phyloP scores from a whole-genome alignment of 495 filamentous ascomycete genomes.

The Saxophila tyrrhenica region DNA sequence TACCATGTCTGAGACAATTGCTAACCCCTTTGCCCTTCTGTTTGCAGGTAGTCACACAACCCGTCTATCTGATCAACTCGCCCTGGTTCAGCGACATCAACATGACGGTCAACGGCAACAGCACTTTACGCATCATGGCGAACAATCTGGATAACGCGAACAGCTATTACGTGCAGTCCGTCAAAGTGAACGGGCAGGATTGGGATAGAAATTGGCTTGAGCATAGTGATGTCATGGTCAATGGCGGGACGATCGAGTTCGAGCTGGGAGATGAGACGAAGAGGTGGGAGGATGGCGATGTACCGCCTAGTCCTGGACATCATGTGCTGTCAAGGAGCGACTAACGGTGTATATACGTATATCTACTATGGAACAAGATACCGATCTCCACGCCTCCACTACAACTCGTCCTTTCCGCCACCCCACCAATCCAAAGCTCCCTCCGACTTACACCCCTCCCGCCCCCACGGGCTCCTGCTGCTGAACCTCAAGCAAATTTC shows the following conservation, averaged over 20 bases:
- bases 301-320: conserved; percentile 29
- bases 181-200: conserved; percentile 26
- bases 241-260: conserved; percentile 28
- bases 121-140: conserved; percentile 25
- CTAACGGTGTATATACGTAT: too few relatives aligned
- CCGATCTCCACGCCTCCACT: too few relatives aligned
- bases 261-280: conserved; percentile 20
- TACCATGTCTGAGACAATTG: too few relatives aligned
- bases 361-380: too few relatives aligned
- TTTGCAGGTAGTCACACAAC: conserved; percentile 27
- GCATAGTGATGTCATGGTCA: conserved; percentile 27
- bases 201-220: conserved; percentile 29
- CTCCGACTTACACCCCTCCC: neutral
- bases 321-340: neutral
- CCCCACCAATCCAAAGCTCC: neutral
- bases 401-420: neutral
- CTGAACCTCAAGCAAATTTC: conserved; percentile 28
- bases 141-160: conserved; percentile 22
- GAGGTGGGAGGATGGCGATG: conserved; percentile 26
- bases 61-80: conserved; percentile 26
- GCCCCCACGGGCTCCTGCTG: neutral
- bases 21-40: too few relatives aligned
- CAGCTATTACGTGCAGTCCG: conserved; percentile 29
- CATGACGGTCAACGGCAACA: conserved; percentile 22
- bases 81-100: conserved; percentile 30